Base-by-base conservation (phyloP, 257 asterid species). In the Fraxinus americana region DNA sequence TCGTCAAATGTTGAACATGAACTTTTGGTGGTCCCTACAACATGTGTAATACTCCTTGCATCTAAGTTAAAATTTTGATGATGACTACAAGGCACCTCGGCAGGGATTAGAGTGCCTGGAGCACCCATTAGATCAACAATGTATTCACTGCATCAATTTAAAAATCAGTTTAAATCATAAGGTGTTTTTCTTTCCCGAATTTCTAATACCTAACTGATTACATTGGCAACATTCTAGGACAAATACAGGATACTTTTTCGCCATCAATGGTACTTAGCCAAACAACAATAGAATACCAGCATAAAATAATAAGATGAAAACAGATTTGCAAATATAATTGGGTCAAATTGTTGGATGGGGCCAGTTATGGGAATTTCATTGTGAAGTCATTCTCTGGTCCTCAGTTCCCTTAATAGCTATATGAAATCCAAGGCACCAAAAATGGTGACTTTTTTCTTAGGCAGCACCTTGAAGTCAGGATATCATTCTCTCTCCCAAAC, bases 51-150 rank as follows among this genome's bases (percentile, higher is more conserved):
- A 75, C 80, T 79, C 82, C 86, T 89, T 71, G 88, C 73, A 78
- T 89, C 98, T 78, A 89, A 79, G 71, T 86, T 94, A 85, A 83
- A 77, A 81, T 72, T 88, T 77, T 84, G 93, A 72, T 83, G 88
- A 82, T 81, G 97, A 76, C 87, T 80, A 81, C 89, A 86, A 29
- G 99, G 94, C 35, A 87, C 83, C 89, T 96, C 99, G 29, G 91
- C 81, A 39, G 99, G 99, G 81, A 93, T 96, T 81, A 96, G 95
- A 63, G 97, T 86, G 79, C 99, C 99, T 16, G 99, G 99, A 84
- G 98, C 98, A 84, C 99, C 97, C 99, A 96, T 96, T 78, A 96
- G 92, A 86, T 96, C 99, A 85, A 96, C 89, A 77, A 96, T 96
- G 81, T 87, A 92, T 89, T 96, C 99, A 70, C 99, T 96, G 97